Base-by-base conservation (phyloP, 2,329 filamentous ascomycete species). In the Furcasterigmium furcatum region DNA sequence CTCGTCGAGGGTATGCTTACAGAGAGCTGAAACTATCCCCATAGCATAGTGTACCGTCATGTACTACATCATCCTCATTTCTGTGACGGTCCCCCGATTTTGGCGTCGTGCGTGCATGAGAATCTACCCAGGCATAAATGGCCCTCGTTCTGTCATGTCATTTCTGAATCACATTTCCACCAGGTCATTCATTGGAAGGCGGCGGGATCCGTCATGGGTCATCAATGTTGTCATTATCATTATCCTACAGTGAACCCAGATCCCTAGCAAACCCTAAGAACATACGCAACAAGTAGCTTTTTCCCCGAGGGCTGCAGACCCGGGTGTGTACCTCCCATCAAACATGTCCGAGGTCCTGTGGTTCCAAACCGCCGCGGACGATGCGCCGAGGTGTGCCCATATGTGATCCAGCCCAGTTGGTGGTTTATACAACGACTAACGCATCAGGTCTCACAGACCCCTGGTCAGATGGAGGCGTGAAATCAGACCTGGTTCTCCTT, bases 401-500 rank as follows among this genome's bases (percentile, higher is more conserved):
- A 19, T 42, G 27, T 21, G 21, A 20, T 32, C 22, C 8, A 21
- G 12, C 24, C 40, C 16, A 16, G 40, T 19, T 2, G 27, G 10
- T 32, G 19, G 25, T 42, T 32, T 5, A 9, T 16, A 4, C 27
- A 21, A 14, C 25, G 12, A n/a, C 14, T 12, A n/a, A 18, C 24
- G 9, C 40, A 9, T 3, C n/a, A 14, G 27, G n/a, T n/a, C n/a
- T n/a, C n/a, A n/a, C n/a, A n/a, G n/a, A n/a, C n/a, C n/a, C n/a
- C n/a, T n/a, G n/a, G n/a, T n/a, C n/a, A n/a, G n/a, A n/a, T n/a
- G 12, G 19, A 18, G 16, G 14, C 16, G 40, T 42, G 14, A 25
- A 18, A 12, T 52, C 20, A 52, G 36, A 41, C 50, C 9, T 38
- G 45, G 14, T 49, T 49, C 36, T 52, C 48, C 27, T 49, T 48